Conservation (phyloP, 2,329 filamentous ascomycete genomes). For the Aspergillus aculeatinus region DNA sequence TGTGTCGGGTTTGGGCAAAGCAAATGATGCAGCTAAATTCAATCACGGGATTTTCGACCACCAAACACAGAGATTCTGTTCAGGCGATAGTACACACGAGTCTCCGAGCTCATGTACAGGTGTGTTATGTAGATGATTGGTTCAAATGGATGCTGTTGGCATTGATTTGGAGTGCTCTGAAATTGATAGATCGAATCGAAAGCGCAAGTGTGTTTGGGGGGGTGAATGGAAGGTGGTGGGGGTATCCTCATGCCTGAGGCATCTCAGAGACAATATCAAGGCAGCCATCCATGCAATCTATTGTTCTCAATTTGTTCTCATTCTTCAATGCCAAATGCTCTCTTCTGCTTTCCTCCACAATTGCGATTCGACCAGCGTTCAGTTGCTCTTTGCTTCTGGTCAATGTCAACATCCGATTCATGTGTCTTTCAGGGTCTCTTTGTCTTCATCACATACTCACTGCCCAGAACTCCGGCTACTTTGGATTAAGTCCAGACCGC, state of each 20-base stretch:
- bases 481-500: neutral
- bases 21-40: neutral
- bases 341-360: neutral
- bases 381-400: neutral
- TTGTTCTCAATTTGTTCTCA: slow-evolving; percentile 5
- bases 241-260: slow-evolving; percentile 29
- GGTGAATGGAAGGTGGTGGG: slow-evolving; percentile 18
- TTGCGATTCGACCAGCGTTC: no score
- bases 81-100: no score
- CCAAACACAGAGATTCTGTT: neutral
- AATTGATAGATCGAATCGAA: slow-evolving; percentile 8
- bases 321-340: neutral
- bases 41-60: neutral
- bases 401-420: no score
- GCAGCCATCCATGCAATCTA: slow-evolving; percentile 23
- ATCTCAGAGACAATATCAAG: slow-evolving; percentile 23
- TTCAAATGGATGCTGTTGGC: neutral
- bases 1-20: neutral
- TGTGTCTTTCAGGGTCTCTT: neutral
- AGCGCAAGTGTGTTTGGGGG: slow-evolving; percentile 4
- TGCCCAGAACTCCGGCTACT: neutral
- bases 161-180: neutral
- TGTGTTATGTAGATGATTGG: neutral
- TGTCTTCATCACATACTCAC: neutral
- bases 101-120: no score